phyloP scores from a whole-genome alignment of 2,329 filamentous ascomycete species.

The Chaetomiaceae sp. region DNA sequence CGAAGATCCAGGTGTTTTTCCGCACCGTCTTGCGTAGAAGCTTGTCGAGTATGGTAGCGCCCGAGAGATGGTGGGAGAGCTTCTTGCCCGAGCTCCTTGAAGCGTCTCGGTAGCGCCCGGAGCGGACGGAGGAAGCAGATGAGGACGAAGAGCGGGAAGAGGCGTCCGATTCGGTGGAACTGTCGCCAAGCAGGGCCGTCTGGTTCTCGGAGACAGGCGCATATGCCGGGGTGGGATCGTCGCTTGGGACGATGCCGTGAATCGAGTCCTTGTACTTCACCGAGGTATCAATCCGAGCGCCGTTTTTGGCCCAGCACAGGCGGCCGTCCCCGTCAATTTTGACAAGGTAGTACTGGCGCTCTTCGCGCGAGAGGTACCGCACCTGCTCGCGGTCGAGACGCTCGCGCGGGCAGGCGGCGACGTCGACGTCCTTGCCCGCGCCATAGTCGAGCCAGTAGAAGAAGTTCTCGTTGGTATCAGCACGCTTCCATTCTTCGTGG shows the following conservation, averaged over 20 bases:
- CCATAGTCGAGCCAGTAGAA: conserved; percentile 91
- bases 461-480: conserved; percentile 76
- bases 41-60: conserved; percentile 69
- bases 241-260: conserved; percentile 60
- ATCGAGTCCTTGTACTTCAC: conserved; percentile 72
- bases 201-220: conserved; percentile 25
- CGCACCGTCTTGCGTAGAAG: conserved; percentile 71
- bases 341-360: conserved; percentile 74
- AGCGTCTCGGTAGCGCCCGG: conserved; percentile 57
- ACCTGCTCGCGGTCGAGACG: conserved; percentile 72
- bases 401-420: conserved; percentile 66
- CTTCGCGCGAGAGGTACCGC: conserved; percentile 75
- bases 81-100: conserved; percentile 50
- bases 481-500: conserved; percentile 75
- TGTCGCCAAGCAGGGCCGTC: conserved; percentile 26
- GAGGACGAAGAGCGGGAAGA: conserved; percentile 11
- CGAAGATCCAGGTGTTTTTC: conserved; percentile 92
- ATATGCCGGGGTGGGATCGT: conserved; percentile 55
- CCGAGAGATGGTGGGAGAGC: conserved; percentile 58
- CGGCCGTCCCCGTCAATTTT: conserved; percentile 66
- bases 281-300: conserved; percentile 68
- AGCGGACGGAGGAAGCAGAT: conserved; percentile 4
- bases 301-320: conserved; percentile 84
- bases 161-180: conserved; percentile 22
- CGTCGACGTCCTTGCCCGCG: conserved; percentile 62